Conservation (phyloP, 495 filamentous ascomycete genomes). For the Aspergillus funiculosus region DNA sequence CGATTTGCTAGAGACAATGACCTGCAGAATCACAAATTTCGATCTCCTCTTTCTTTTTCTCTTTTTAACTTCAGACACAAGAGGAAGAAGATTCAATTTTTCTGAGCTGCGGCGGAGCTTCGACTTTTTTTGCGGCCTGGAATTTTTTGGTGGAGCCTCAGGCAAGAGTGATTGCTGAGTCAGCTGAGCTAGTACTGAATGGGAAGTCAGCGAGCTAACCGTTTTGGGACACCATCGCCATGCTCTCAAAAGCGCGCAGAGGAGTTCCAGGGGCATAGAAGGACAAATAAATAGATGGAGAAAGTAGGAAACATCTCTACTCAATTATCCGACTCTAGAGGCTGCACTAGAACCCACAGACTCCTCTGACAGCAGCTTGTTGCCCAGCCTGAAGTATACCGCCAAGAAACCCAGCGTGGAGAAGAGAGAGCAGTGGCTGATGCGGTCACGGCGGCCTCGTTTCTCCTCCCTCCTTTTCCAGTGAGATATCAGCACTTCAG, state of each 20-base stretch:
- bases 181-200: slow-evolving; percentile 6
- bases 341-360: too few relatives aligned
- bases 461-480: neutral
- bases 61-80: slow-evolving; percentile 4
- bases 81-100: slow-evolving; percentile 21
- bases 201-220: neutral
- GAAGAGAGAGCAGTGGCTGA: too few relatives aligned
- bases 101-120: slow-evolving; percentile 27
- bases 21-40: slow-evolving; percentile 1
- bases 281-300: neutral
- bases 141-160: too few relatives aligned
- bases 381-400: too few relatives aligned
- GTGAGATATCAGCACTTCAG: too few relatives aligned
- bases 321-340: too few relatives aligned
- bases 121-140: too few relatives aligned
- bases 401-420: slow-evolving; percentile 10
- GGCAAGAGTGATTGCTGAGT: slow-evolving; percentile 17
- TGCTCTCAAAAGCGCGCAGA: too few relatives aligned
- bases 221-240: slow-evolving; percentile 5
- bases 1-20: neutral
- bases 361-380: too few relatives aligned
- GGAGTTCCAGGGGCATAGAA: too few relatives aligned
- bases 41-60: too few relatives aligned
- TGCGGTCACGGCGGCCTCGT: too few relatives aligned
- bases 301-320: neutral